A percentile compares a stretch with the other conserved stretches of the same genome.
Evolutionary conservation across 345 rosid species (phyloP).

Genomic region (Brassica cretica): DNA sequence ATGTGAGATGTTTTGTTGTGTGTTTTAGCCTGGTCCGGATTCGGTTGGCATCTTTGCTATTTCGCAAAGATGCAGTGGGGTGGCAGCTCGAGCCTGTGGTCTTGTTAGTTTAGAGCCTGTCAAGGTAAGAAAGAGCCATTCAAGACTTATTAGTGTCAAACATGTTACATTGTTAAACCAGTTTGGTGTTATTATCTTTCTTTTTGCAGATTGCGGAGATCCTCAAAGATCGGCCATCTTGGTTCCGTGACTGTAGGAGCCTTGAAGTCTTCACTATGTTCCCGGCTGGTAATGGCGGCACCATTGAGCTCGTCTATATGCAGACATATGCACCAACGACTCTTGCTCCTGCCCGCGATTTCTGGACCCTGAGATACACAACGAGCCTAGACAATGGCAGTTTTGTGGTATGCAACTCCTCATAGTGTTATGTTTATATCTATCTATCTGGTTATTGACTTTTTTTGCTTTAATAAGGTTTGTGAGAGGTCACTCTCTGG

Average conservation of each 20-base stretch:
- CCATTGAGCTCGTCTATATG: slow-evolving; percentile 88
- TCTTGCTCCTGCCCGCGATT: slow-evolving; percentile 96
- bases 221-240: slow-evolving; percentile 94
- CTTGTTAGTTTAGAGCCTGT: slow-evolving; percentile 96
- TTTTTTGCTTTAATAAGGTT: slow-evolving; percentile 46
- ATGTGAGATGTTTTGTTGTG: slow-evolving; percentile 11
- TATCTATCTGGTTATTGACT: neutral
- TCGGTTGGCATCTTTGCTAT: slow-evolving; percentile 99
- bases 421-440: neutral
- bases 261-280: slow-evolving; percentile 95
- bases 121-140: slow-evolving; percentile 49
- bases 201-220: slow-evolving; percentile 85
- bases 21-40: slow-evolving; percentile 99
- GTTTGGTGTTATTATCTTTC: neutral
- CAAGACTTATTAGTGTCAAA: neutral
- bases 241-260: slow-evolving; percentile 99
- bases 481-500: slow-evolving; percentile 99
- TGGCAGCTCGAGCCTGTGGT: slow-evolving; percentile 99
- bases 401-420: slow-evolving; percentile 70
- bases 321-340: slow-evolving; percentile 99
- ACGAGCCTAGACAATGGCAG: slow-evolving; percentile 93
- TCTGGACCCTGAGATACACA: slow-evolving; percentile 97
- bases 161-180: neutral
- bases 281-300: slow-evolving; percentile 93
- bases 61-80: slow-evolving; percentile 98